Evolutionary conservation across 2,329 filamentous ascomycete genomes (phyloP).

Genomic region (Pestalotiopsis sp.): DNA sequence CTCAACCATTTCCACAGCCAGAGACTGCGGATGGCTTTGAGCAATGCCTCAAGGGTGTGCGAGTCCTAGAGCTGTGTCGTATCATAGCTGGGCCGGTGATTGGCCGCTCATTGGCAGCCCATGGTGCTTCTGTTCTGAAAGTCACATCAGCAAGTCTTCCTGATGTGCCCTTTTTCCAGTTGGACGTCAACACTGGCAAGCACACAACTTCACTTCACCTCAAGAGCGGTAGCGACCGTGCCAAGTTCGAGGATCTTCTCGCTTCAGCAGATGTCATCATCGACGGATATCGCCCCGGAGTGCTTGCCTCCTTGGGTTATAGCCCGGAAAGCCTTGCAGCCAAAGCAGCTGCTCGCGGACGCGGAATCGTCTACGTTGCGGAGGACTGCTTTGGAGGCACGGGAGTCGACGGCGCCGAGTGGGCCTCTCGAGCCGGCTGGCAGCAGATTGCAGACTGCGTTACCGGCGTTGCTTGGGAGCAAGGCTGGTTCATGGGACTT

Average conservation of each 20-base stretch:
- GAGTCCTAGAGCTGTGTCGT: conserved; percentile 74
- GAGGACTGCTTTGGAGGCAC: conserved; percentile 74
- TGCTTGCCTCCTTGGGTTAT: conserved; percentile 66
- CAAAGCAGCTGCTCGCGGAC: conserved; percentile 56
- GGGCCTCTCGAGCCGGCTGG: conserved; percentile 69
- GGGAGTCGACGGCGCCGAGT: conserved; percentile 50
- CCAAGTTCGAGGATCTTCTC: conserved; percentile 61
- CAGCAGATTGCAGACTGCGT: conserved; percentile 46
- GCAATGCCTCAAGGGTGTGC: conserved; percentile 60
- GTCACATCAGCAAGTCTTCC: conserved; percentile 69
- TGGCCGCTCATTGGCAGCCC: conserved; percentile 71
- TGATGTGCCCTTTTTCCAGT: conserved; percentile 73
- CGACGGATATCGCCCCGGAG: conserved; percentile 72
- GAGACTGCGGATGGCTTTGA: conserved; percentile 33
- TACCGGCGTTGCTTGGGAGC: conserved; percentile 38
- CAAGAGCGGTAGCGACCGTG: conserved; percentile 54
- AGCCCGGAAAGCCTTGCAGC: conserved; percentile 56
- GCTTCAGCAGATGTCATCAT: conserved; percentile 67
- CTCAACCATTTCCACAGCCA: conserved; percentile 40
- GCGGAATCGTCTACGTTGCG: conserved; percentile 68
- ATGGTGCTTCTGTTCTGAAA: conserved; percentile 75
- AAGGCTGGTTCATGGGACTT: conserved; percentile 40
- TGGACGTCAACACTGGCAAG: conserved; percentile 75
- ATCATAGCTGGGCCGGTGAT: conserved; percentile 79
- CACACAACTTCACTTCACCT: conserved; percentile 67